A percentile compares a stretch with the other conserved stretches of the same genome.
Evolutionary conservation across 441 rosid species (phyloP).

Genomic region (Pelargonium citronellum): DNA sequence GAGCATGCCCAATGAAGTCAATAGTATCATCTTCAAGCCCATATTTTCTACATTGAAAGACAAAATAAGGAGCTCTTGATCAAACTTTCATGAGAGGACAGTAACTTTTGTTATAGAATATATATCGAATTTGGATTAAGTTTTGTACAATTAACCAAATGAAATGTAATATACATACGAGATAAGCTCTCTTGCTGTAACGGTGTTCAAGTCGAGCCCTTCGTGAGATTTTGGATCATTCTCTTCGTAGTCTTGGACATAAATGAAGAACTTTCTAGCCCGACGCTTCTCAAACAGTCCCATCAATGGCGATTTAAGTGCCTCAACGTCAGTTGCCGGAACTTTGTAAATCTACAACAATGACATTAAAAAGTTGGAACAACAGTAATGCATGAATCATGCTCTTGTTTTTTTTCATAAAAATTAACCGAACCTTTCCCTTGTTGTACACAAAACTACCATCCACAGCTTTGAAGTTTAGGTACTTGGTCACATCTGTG

Average conservation of each 20-base stretch:
- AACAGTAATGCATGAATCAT: too few relatives aligned
- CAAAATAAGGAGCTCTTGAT: not conserved
- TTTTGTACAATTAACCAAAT: too few relatives aligned
- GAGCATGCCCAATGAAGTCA: conserved; percentile 70
- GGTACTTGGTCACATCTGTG: conserved; percentile 34
- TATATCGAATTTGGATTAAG: too few relatives aligned
- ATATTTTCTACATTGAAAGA: conserved; percentile 38
- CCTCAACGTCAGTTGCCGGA: conserved; percentile 29
- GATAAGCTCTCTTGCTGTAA: not conserved
- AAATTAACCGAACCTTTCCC: conserved; percentile 33
- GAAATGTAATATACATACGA: not conserved
- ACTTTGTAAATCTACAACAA: conserved; percentile 23
- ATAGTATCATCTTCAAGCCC: conserved; percentile 72
- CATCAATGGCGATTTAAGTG: conserved; percentile 28
- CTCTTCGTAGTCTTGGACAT: conserved; percentile 1
- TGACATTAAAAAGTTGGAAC: not conserved
- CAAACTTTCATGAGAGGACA: too few relatives aligned
- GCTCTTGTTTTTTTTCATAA: not conserved
- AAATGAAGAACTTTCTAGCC: conserved; percentile 24
- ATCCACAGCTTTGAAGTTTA: conserved; percentile 50
- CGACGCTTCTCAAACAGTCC: conserved; percentile 30
- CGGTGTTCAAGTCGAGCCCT: not conserved
- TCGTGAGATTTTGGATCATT: not conserved
- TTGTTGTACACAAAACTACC: conserved; percentile 52
- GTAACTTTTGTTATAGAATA: too few relatives aligned